Evolutionary conservation across 148 eudicot species (phyloP), one percentile per base, ranked within the genome.

Genomic region (Diospyros kaki): DNA sequence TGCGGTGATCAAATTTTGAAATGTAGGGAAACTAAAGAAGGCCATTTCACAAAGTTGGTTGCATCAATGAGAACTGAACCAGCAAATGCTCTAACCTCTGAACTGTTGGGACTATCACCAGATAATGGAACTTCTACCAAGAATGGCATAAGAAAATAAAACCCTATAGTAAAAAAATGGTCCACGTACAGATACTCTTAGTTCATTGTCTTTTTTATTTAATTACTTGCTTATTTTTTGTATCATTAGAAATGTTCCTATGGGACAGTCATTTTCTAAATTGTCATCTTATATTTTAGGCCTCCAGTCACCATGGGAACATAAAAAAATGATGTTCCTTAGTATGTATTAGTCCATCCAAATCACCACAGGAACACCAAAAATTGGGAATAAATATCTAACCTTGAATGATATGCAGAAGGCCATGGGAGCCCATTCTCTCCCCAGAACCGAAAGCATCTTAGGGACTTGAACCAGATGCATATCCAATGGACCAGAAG

Each of bases 401-500:
- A 96, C 99, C 98, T 96, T 96, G 69, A 96, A 96, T 15, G 99
- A 96, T 67, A 96, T 82, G 84, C 89, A 88, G 84, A 89, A 96
- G 42, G 98, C 98, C 62, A 45, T 77, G 43, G 99, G 95, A 63
- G 93, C 97, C 99, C 99, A 96, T 45, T 89, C 89, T 69, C 81
- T 86, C 73, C 96, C 88, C 69, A 96, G 88, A 77, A 96, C 85
- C 42, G 88, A 86, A 73, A 96, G 95, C 99, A 96, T 96, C 89
- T 96, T 96, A 12, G 99, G 99, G 48, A 88, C 99, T 87, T 96
- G 98, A 81, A 82, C 99, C 76, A 96, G 95, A 28, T 85, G 85
- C 95, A 96, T 89, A 85, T 93, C 91, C 74, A 96, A 71, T 79
- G 99, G 95, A 75, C 98, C 99, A 58, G 97, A 88, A 46, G 87